phyloP scores from a whole-genome alignment of 257 asterid genomes.

The Lycium barbarum region DNA sequence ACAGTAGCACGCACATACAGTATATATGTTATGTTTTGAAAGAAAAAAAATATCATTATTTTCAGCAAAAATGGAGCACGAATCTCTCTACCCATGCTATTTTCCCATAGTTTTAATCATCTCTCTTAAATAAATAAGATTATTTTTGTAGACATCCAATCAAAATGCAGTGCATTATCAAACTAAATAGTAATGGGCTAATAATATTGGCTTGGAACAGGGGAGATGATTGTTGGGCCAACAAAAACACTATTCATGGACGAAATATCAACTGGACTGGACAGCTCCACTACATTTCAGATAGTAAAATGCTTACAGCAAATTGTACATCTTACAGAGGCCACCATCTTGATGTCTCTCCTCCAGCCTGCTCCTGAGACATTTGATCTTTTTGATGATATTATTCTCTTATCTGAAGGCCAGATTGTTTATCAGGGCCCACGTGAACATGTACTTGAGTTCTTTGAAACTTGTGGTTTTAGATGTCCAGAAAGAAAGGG shows the following conservation, averaged over 20 bases:
- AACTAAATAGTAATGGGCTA: not conserved
- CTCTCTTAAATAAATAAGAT: not conserved
- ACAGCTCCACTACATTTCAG: constrained; percentile 80
- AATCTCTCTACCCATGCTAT: too few relatives aligned
- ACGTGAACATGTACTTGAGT: constrained; percentile 60
- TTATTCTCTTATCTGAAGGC: constrained; percentile 71
- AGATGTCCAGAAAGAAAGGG: constrained; percentile 80
- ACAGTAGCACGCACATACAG: too few relatives aligned
- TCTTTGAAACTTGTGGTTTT: constrained; percentile 66
- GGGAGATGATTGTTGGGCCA: constrained; percentile 85
- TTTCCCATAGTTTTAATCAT: too few relatives aligned
- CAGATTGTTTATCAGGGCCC: constrained; percentile 78
- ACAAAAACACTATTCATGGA: constrained; percentile 73
- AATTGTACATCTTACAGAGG: constrained; percentile 62
- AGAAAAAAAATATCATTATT: too few relatives aligned
- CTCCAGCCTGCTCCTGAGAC: constrained; percentile 87
- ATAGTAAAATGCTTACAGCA: constrained; percentile 72
- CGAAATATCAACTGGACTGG: constrained; percentile 80
- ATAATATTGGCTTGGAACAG: constrained; percentile 39
- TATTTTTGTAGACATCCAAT: not conserved
- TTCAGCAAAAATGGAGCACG: too few relatives aligned
- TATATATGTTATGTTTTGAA: too few relatives aligned
- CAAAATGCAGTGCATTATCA: not conserved
- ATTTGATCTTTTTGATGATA: constrained; percentile 72
- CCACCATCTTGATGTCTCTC: constrained; percentile 70